Conservation (phyloP, 139 green algal species). For the Picochlorum costavermella region DNA sequence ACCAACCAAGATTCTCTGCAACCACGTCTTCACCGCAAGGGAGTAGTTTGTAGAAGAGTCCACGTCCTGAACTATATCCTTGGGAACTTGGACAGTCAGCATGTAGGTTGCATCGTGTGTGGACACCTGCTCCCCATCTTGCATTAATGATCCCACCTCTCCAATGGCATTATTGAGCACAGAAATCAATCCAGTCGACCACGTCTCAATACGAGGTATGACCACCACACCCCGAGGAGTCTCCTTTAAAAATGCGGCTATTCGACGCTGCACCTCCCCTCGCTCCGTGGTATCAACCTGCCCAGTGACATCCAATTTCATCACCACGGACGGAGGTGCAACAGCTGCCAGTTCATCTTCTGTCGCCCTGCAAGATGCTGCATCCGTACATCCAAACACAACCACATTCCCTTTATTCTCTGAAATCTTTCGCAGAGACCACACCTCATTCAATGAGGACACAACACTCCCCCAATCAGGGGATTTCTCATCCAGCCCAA, state of each 20-base stretch:
- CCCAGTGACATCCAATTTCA: conserved; percentile 9
- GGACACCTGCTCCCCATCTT: conserved; percentile 11
- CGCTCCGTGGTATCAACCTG: not conserved
- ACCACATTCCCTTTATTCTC: not conserved
- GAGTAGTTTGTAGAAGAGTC: not conserved
- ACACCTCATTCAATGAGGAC: not conserved
- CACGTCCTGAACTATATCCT: not conserved
- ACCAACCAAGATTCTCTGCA: not conserved
- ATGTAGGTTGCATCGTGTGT: conserved; percentile 19
- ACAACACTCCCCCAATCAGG: no score
- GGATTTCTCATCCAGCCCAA: no score
- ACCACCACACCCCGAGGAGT: conserved; percentile 15
- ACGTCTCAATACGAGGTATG: conserved; percentile 14
- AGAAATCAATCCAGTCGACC: conserved; percentile 1
- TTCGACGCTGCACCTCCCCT: conserved; percentile 6
- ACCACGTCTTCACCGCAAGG: not conserved
- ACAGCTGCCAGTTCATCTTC: conserved; percentile 5
- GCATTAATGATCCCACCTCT: conserved; percentile 17
- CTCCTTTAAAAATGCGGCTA: conserved; percentile 10
- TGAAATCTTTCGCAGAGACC: conserved; percentile 2
- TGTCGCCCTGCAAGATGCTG: not conserved
- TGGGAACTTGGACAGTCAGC: conserved; percentile 10
- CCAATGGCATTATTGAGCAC: conserved; percentile 27
- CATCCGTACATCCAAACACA: conserved; percentile 13
- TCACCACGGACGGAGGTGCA: not conserved